Base-by-base conservation (phyloP, 2,329 filamentous ascomycete species). In the Cladosporium cucumerinum region DNA sequence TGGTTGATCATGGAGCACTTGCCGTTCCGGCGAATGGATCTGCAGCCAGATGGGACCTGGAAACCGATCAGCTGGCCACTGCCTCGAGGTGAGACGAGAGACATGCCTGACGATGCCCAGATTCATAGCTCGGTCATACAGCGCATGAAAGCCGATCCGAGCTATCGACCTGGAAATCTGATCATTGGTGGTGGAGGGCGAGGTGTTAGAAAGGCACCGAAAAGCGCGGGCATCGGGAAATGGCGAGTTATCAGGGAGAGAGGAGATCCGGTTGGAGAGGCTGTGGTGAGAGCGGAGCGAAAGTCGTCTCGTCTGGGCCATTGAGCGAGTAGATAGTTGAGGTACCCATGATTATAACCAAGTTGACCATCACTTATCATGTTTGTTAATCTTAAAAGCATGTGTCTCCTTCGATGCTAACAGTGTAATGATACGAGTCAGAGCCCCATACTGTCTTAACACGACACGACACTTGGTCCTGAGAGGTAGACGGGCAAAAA, bases 31-130 rank as follows among this genome's bases (percentile, higher is more conserved):
- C 83, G 91, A 26, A 93, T 95, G 89, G 91, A 94, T 70, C 79
- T 94, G 8, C 86, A 87, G 67, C 66, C 80, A 0, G 89, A 93
- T 67, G 90, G 90, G 0, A 86, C 86, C 0, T 95, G 92, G 91
- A 88, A 87, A 75, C 88, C 90, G 0, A 94, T 95, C 69, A 82
- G 87, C 10, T 94, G 91, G 89, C 91, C 91, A 0, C 78, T 94
- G 2, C 91, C 91, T 0, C 85, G 87, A 32, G 92, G 91, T 11
- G 91, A 94, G 76, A 86, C 89, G 0, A 85, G 91, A 18, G 91
- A 95, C 71, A 87, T 95, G 1, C 91, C 91, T 0, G 77, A 85
- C 10, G 82, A 88, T 62, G 90, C 88, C 0, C 82, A 87, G 25
- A 85, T 95, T 1, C 91, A 95, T 71, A 85, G 87, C 49, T 91